A percentile compares a stretch with the other conserved stretches of the same genome.
Evolutionary conservation across 2,329 filamentous ascomycete species (phyloP).

Genomic region (Cladosporium sp.): DNA sequence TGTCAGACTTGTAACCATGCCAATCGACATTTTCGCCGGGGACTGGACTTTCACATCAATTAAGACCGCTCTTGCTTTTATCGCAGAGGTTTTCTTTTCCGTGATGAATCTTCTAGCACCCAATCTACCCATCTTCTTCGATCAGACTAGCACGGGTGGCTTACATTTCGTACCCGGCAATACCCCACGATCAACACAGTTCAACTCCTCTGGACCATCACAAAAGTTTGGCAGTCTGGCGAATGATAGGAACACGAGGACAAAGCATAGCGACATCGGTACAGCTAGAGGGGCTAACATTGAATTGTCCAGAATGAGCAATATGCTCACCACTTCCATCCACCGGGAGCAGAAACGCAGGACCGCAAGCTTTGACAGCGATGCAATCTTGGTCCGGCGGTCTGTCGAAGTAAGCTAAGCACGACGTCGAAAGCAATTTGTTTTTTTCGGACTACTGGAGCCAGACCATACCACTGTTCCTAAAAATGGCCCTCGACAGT

Average conservation of each 20-base stretch:
- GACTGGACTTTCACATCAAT: constrained; percentile 52
- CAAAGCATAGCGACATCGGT: neutral
- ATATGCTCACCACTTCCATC: neutral
- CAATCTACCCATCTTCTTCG: constrained; percentile 33
- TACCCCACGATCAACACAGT: neutral
- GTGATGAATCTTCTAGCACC: constrained; percentile 25
- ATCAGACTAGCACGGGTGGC: constrained; percentile 13
- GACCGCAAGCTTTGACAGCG: constrained; percentile 6
- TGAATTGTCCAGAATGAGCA: neutral
- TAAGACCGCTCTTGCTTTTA: constrained; percentile 46
- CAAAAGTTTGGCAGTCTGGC: neutral
- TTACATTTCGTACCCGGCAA: constrained; percentile 10
- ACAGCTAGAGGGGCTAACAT: neutral
- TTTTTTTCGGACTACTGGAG: no score
- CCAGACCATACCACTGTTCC: no score
- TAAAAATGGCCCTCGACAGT: no score
- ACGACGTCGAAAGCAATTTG: no score
- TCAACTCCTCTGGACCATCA: neutral
- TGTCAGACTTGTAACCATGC: constrained; percentile 64
- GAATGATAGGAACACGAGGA: neutral
- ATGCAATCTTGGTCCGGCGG: constrained; percentile 6
- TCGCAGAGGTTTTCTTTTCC: constrained; percentile 27
- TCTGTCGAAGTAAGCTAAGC: constrained; percentile 9
- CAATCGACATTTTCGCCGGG: constrained; percentile 74
- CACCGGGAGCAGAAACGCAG: neutral